Percentiles rank a stretch among this genome's conserved stretches.
Conservation (phyloP, 1,139 yeast species). For the Candida sojae region DNA sequence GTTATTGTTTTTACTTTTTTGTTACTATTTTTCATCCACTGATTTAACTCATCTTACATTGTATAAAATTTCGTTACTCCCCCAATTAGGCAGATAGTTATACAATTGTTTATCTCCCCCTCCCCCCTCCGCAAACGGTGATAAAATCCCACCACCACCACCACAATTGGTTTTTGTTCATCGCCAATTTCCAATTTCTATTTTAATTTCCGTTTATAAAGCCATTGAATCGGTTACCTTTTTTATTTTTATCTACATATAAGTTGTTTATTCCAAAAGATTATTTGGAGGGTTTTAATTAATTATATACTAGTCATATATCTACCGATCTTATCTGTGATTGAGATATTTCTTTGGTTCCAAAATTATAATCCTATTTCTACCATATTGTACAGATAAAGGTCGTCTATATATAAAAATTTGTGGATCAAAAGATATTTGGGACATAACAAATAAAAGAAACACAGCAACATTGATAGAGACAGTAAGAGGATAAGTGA, state of each 20-base stretch:
- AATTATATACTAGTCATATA: too few relatives aligned
- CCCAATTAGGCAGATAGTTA: neutral
- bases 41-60: neutral
- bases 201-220: too few relatives aligned
- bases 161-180: too few relatives aligned
- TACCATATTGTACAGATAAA: neutral
- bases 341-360: too few relatives aligned
- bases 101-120: neutral
- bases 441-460: neutral
- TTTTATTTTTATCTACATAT: too few relatives aligned
- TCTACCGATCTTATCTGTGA: neutral
- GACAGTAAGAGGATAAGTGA: neutral
- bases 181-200: too few relatives aligned
- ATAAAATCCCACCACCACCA: too few relatives aligned
- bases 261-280: too few relatives aligned
- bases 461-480: neutral
- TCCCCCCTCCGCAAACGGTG: too few relatives aligned
- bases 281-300: too few relatives aligned
- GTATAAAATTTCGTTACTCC: neutral
- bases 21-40: neutral
- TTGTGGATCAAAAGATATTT: constrained; percentile 1
- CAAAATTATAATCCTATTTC: too few relatives aligned
- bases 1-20: neutral
- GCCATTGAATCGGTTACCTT: too few relatives aligned
- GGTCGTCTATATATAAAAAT: neutral